Evolutionary conservation across 805 yeast species (phyloP).

Genomic region (Spathaspora gorwiae): DNA sequence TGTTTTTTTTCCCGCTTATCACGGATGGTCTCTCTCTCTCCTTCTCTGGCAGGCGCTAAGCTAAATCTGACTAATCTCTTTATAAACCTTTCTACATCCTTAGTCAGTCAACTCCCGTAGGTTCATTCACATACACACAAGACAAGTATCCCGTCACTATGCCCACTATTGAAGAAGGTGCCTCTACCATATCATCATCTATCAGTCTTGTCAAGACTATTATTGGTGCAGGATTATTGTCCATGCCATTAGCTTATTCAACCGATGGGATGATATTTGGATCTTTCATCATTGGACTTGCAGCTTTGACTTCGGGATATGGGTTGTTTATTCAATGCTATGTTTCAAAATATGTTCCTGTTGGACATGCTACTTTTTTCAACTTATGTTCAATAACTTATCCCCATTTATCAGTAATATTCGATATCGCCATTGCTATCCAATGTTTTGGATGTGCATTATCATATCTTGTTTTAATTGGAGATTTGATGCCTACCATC

Average conservation of each 20-base stretch:
- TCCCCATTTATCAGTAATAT: constrained; percentile 55
- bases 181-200: constrained; percentile 55
- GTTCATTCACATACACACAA: too few relatives aligned
- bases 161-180: constrained; percentile 25
- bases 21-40: too few relatives aligned
- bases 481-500: constrained; percentile 66
- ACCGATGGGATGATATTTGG: constrained; percentile 67
- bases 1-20: too few relatives aligned
- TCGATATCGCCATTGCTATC: constrained; percentile 65
- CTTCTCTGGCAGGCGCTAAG: too few relatives aligned
- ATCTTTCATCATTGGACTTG: constrained; percentile 47
- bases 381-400: constrained; percentile 60
- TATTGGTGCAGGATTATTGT: constrained; percentile 75
- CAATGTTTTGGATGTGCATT: constrained; percentile 71
- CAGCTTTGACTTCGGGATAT: constrained; percentile 62
- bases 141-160: constrained; percentile 2
- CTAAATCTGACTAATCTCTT: too few relatives aligned
- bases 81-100: too few relatives aligned
- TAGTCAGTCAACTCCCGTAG: too few relatives aligned
- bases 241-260: constrained; percentile 68
- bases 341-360: constrained; percentile 51
- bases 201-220: constrained; percentile 71
- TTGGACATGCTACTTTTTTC: constrained; percentile 67
- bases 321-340: constrained; percentile 63
- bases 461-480: constrained; percentile 64